phyloP scores from a whole-genome alignment of 371 early-diverging fungal genomes.

The Syncephalastrum sp. region DNA sequence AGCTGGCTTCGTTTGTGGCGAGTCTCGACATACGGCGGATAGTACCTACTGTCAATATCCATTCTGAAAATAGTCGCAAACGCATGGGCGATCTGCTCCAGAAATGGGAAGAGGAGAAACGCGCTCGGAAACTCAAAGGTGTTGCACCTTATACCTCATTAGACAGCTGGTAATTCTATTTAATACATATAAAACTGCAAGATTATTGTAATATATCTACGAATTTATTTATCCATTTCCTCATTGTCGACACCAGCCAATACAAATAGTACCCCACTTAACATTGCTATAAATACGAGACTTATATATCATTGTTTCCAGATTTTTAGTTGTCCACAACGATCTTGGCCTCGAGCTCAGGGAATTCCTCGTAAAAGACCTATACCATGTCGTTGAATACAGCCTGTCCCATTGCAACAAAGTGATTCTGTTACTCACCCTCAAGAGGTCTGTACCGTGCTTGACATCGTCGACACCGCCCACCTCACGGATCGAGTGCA shows the following conservation, averaged over 20 bases:
- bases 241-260: no score
- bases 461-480: constrained; percentile 89
- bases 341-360: constrained; percentile 20
- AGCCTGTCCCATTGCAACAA: neutral
- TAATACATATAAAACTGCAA: no score
- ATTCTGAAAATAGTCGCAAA: constrained; percentile 16
- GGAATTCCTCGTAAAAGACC: constrained; percentile 28
- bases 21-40: constrained; percentile 58
- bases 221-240: no score
- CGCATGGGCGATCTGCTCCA: constrained; percentile 26
- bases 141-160: no score
- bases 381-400: neutral
- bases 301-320: no score
- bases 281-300: no score
- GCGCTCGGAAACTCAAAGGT: no score
- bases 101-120: constrained; percentile 40
- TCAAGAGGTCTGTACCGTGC: constrained; percentile 81
- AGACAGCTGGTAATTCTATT: no score
- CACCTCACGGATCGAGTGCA: constrained; percentile 97
- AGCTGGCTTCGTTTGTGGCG: constrained; percentile 78
- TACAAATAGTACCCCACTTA: no score
- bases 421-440: constrained; percentile 31
- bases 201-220: no score
- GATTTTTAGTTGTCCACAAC: constrained; percentile 11
- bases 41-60: constrained; percentile 79